These are phyloP conservation scores for Xerophyta viscosa DNA, from an alignment of 106 monocot genomes.

Conservation along the genomic window DNA sequence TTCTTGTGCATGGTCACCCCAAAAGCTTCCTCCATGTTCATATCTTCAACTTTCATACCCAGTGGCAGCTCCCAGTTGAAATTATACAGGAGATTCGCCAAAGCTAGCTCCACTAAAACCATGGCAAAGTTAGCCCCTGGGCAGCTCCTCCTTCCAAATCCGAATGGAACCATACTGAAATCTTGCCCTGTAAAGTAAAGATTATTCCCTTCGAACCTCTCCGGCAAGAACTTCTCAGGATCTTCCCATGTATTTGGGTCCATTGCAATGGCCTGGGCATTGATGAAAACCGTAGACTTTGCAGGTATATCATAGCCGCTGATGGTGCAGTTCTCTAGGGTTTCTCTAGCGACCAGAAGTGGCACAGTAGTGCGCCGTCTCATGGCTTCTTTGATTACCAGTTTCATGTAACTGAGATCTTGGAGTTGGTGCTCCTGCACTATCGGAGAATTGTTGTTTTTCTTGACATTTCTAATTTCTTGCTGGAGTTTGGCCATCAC, in stretches of 20 bases:
- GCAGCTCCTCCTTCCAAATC: slow-evolving; percentile 16
- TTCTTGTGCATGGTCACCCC: slow-evolving; percentile 18
- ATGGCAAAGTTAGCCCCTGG: slow-evolving; percentile 15
- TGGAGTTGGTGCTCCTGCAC: background rate
- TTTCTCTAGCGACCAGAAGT: slow-evolving; percentile 1
- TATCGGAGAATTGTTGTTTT: background rate
- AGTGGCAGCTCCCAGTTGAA: slow-evolving; percentile 19
- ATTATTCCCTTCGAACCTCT: background rate
- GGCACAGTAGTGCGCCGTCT: slow-evolving; percentile 5
- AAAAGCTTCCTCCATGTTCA: slow-evolving; percentile 14
- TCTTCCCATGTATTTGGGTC: background rate
- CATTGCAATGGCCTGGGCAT: slow-evolving; percentile 2
- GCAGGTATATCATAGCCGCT: background rate
- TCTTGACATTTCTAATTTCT: background rate
- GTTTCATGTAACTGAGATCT: slow-evolving; percentile 4
- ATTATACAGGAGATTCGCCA: slow-evolving; percentile 10
- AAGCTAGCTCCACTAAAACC: slow-evolving; percentile 10
- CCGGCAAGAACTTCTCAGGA: slow-evolving; percentile 4
- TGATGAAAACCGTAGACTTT: slow-evolving; percentile 2
- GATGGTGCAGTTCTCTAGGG: background rate
- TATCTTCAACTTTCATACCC: slow-evolving; percentile 5
- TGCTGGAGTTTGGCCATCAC: slow-evolving; percentile 3
- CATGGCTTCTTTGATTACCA: slow-evolving; percentile 11
- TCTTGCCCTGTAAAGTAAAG: slow-evolving; percentile 7
- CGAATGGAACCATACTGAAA: slow-evolving; percentile 4